phyloP scores from a whole-genome alignment of 352 stramenopile genomes.

The Globisporangium yorkense region DNA sequence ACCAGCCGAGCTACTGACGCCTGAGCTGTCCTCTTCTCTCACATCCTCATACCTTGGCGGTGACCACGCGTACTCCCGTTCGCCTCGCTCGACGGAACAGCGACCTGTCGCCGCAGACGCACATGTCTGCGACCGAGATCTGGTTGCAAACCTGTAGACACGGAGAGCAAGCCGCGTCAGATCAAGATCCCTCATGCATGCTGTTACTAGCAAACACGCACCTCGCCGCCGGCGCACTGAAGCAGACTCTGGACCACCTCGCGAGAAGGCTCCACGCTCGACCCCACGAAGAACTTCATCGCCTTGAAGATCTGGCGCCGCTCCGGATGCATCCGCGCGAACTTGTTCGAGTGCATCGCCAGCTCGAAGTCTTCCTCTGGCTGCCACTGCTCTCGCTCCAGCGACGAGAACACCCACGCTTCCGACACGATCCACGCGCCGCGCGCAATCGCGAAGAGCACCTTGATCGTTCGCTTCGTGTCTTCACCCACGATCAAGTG shows the following conservation, averaged over 20 bases:
- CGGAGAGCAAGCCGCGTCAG: neutral
- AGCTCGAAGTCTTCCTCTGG: slow-evolving; percentile 66
- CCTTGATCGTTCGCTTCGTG: slow-evolving; percentile 77
- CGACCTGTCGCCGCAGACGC: slow-evolving; percentile 60
- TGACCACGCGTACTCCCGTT: slow-evolving; percentile 52
- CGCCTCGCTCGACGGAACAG: slow-evolving; percentile 51
- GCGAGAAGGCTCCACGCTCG: slow-evolving; percentile 64
- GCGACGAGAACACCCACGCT: slow-evolving; percentile 68
- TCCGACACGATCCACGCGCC: slow-evolving; percentile 79
- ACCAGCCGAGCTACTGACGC: neutral
- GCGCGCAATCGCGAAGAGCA: slow-evolving; percentile 76
- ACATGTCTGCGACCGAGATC: slow-evolving; percentile 56
- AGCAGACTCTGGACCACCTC: slow-evolving; percentile 70
- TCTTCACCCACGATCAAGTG: slow-evolving; percentile 70
- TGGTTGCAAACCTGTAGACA: slow-evolving; percentile 60
- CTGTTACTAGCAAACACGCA: slow-evolving; percentile 9
- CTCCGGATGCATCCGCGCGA: slow-evolving; percentile 34
- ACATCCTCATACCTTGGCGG: slow-evolving; percentile 40
- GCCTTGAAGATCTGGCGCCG: slow-evolving; percentile 50
- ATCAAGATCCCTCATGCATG: neutral
- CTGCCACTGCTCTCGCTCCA: slow-evolving; percentile 70
- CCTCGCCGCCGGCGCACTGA: slow-evolving; percentile 71
- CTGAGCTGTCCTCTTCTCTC: neutral
- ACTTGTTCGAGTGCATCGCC: slow-evolving; percentile 40
- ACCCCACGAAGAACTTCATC: slow-evolving; percentile 67